These are phyloP conservation scores for Umbelopsis isabellina DNA, from an alignment of 192 early-diverging fungal species.

Conservation along the genomic window DNA sequence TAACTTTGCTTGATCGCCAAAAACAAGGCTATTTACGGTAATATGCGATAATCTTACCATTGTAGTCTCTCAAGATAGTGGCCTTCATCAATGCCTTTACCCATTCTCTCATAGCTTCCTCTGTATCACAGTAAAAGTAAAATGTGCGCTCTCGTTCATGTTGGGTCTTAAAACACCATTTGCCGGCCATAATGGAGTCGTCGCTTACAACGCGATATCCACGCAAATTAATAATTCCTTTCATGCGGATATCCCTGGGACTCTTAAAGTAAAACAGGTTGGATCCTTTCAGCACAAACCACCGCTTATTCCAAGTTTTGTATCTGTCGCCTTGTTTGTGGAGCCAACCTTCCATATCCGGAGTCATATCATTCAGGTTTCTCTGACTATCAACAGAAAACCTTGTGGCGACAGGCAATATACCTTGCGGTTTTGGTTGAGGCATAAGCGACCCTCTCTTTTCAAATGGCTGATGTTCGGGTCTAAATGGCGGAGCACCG, in stretches of 20 bases:
- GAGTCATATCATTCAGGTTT: constrained; percentile 19
- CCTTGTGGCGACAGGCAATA: constrained; percentile 19
- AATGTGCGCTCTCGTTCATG: constrained; percentile 61
- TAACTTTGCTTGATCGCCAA: not conserved
- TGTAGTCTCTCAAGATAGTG: constrained; percentile 60
- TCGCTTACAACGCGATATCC: constrained; percentile 64
- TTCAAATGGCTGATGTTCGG: constrained; percentile 14
- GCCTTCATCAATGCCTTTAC: constrained; percentile 64
- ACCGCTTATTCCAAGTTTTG: constrained; percentile 58
- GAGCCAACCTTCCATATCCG: constrained; percentile 58
- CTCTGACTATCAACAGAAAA: constrained; percentile 26
- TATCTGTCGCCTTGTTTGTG: constrained; percentile 59
- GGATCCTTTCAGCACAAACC: constrained; percentile 58
- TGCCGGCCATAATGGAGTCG: constrained; percentile 59
- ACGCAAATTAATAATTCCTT: constrained; percentile 60
- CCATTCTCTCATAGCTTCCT: constrained; percentile 54
- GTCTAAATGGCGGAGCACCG: not conserved
- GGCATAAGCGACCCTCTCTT: constrained; percentile 20
- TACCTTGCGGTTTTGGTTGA: constrained; percentile 21
- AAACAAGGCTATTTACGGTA: not conserved
- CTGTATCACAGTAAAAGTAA: constrained; percentile 60
- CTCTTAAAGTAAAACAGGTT: constrained; percentile 59
- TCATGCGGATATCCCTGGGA: constrained; percentile 51
- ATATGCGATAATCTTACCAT: constrained; percentile 25
- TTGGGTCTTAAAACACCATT: constrained; percentile 63